Base-by-base conservation (phyloP, 371 early-diverging fungal genomes). In the Parasitella parasitica region DNA sequence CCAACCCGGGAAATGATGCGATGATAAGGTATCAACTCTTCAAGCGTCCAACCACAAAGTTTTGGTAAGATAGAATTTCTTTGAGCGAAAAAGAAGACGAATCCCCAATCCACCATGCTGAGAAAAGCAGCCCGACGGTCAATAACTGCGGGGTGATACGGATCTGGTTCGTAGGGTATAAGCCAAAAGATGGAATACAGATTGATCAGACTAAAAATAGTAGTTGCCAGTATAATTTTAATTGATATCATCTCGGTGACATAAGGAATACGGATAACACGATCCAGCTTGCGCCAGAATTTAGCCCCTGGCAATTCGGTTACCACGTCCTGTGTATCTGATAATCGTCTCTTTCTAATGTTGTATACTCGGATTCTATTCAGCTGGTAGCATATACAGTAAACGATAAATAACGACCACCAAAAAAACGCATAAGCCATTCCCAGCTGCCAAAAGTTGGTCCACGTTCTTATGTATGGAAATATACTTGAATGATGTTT, bases 61-160 rank as follows among this genome's bases (percentile, higher is more conserved):
- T 67, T 61, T 7, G 76, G 63, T 7, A 80, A 43, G 26, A 80
- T 49, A 9, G 72, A 72, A 50, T 80, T 80, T 16, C 81, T 62
- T 30, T 77, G 72, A 27, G 74, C 81, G 6, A 80, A 61, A 16
- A 80, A 61, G 57, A 80, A 75, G n/a, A 77, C 81, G 41, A 75
- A 71, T 2, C 73, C 67, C 76, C 77, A 80, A 37, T 80, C 77
- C 49, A 75, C 76, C 69, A 72, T 73, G 38, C 69, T 77, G 18
- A 80, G 54, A 52, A 69, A 80, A 0, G 81, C 81, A 13, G 72
- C 70, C 49, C 81, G 76, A 46, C 81, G 81, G 59, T 80, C 81
- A 3, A 63, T 36, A 8, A 38, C 46, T 9, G 49, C 62, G 13
- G 62, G 59, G 1, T 43, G 22, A 16, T 56, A 46, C 12, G 57